These are phyloP conservation scores for Echinochloa phyllopogon DNA, from an alignment of 176 grass and related monocot genomes.

Conservation along the genomic window DNA sequence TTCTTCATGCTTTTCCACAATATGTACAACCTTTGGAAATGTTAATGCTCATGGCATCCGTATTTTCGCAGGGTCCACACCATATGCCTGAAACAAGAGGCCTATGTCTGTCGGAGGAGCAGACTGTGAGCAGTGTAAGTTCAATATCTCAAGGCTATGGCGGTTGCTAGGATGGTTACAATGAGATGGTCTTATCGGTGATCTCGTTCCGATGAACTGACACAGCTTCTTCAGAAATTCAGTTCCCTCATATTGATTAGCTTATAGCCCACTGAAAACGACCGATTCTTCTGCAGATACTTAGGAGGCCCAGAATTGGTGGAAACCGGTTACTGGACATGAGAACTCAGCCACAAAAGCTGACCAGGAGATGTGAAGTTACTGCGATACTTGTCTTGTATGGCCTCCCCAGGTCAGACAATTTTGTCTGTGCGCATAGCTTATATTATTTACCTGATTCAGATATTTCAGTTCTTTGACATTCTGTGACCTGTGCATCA, in stretches of 20 bases:
- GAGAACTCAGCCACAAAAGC: constrained; percentile 78
- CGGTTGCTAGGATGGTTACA: not conserved
- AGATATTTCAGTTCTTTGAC: constrained; percentile 9
- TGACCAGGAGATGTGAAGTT: constrained; percentile 80
- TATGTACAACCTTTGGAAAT: not conserved
- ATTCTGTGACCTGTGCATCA: not conserved
- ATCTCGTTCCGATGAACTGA: not conserved
- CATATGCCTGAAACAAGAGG: constrained; percentile 96
- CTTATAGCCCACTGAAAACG: not conserved
- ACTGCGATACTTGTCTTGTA: constrained; percentile 93
- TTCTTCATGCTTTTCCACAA: not conserved
- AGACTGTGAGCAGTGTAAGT: constrained; percentile 87
- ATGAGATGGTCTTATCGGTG: not conserved
- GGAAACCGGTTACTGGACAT: constrained; percentile 71
- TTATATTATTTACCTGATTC: not conserved
- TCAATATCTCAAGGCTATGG: constrained; percentile 4
- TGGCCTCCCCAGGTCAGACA: constrained; percentile 85
- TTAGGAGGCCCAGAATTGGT: constrained; percentile 75
- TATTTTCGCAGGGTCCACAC: constrained; percentile 68
- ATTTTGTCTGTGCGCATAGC: not conserved
- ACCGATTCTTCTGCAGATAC: constrained; percentile 55
- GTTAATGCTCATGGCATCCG: not conserved
- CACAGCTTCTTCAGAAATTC: constrained; percentile 13
- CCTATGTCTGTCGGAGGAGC: constrained; percentile 93
- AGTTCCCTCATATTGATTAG: not conserved